phyloP scores from a whole-genome alignment of 495 filamentous ascomycete genomes.

The Penicillium robsamsonii region DNA sequence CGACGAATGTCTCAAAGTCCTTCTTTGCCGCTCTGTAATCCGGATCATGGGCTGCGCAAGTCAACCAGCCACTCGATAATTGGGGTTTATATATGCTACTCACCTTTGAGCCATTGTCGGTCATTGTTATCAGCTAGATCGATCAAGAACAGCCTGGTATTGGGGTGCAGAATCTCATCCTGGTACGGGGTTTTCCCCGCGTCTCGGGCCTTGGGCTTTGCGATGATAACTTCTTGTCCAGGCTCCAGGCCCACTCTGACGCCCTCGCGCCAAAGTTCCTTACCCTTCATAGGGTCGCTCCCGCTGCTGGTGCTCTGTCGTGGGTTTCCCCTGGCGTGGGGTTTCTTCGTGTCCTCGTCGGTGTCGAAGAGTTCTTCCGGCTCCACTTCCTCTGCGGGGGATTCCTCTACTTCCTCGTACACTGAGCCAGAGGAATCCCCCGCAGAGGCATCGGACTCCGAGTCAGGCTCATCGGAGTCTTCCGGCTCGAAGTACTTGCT shows the following conservation, averaged over 20 bases:
- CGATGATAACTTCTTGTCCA: constrained; percentile 64
- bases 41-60: constrained; percentile 60
- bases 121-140: constrained; percentile 79
- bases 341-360: constrained; percentile 23
- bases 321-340: constrained; percentile 18
- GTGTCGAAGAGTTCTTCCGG: constrained; percentile 20
- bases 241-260: constrained; percentile 57
- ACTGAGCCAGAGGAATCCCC: constrained; percentile 28
- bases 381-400: constrained; percentile 21
- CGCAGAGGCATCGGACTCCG: constrained; percentile 23
- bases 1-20: constrained; percentile 76
- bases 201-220: constrained; percentile 66
- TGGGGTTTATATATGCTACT: constrained; percentile 12
- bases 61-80: constrained; percentile 15
- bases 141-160: constrained; percentile 74
- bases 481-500: constrained; percentile 56
- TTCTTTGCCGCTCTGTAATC: constrained; percentile 73
- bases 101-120: constrained; percentile 78
- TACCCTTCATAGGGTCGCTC: constrained; percentile 31
- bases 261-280: constrained; percentile 58
- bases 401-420: constrained; percentile 26
- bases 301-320: constrained; percentile 5
- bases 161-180: constrained; percentile 70
- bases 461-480: constrained; percentile 31
- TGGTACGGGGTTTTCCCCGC: constrained; percentile 64